These are phyloP conservation scores for Symbiodinium natans DNA, from an alignment of 73 alveolate species.

Conservation along the genomic window DNA sequence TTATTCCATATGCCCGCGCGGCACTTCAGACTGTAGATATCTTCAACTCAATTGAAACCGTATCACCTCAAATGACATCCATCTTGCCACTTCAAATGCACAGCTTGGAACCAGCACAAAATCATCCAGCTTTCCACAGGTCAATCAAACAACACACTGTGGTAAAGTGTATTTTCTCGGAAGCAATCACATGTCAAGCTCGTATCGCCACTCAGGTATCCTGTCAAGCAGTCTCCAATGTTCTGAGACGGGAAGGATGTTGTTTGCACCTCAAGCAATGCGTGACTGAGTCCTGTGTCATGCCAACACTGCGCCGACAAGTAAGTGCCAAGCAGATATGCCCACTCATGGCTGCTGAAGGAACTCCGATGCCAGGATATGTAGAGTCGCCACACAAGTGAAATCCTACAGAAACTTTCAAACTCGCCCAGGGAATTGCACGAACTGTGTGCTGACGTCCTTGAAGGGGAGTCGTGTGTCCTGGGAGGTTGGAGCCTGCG, in stretches of 20 bases:
- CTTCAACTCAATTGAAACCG: too few species aligned
- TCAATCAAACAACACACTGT: too few species aligned
- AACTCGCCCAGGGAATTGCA: background rate
- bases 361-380: conserved; percentile 92
- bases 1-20: too few species aligned
- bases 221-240: conserved; percentile 79
- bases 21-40: too few species aligned
- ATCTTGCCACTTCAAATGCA: too few species aligned
- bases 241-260: conserved; percentile 73
- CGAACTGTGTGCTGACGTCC: background rate
- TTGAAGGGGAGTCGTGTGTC: conserved; percentile 65
- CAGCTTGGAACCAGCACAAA: too few species aligned
- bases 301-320: background rate
- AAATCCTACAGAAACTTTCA: background rate
- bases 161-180: too few species aligned
- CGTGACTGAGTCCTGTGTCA: background rate
- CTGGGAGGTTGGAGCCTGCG: conserved; percentile 78
- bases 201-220: conserved; percentile 78
- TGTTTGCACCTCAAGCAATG: conserved; percentile 50
- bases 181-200: conserved; percentile 81
- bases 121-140: too few species aligned
- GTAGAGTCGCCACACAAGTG: conserved; percentile 87
- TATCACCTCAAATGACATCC: too few species aligned
- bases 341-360: conserved; percentile 91
- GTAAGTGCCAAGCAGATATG: conserved; percentile 35